Evolutionary conservation across 1,284 basidiomycete genomes (phyloP), one percentile per base, ranked within the genome.

Genomic region (Xerocomus nothofagi): DNA sequence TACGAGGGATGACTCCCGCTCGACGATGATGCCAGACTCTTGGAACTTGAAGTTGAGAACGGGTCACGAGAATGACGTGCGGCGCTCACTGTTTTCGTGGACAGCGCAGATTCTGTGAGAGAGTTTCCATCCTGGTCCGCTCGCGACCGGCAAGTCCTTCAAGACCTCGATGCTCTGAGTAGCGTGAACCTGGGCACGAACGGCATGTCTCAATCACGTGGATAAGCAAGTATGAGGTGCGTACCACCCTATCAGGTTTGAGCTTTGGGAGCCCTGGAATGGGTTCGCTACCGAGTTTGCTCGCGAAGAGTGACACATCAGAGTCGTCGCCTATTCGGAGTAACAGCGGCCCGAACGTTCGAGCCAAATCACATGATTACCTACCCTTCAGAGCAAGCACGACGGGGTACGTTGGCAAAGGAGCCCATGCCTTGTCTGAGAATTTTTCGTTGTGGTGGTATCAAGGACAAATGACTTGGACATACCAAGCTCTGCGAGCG

Each of bases 1-100:
- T 18, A 87, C 71, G 30, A 93, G 78, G 2, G 75, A 60, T 38
- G 75, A 74, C 62, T 91, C 87, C 14, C 67, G 69, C 44, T 87
- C 88, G 12, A 89, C 54, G 47, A 93, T 79, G 51, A 93, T 81
- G 3, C 91, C 91, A 39, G 81, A 84, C 65, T 88, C 88, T 91
- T 55, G 10, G 42, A 37, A 30, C 11, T 30, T 18, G 9, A 29
- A 27, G 1, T 39, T 53, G 24, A 48, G 39, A 41, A 32, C 4
- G 1, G 36, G 21, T n/a, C 4, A 36, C 17, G 11, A 33, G 10
- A 32, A 43, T 18, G 8, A 2, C 5, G 2, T 20, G 24, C 15
- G 26, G 6, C 1, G 33, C 65, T 44, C 58, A 90, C 89, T 91
- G 65, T 93, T 92, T 71, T 93, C 90, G 44, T 79, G 79, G 17